Conservation (phyloP, 1,284 basidiomycete species). For the Cryptococcus jaspeensis region DNA sequence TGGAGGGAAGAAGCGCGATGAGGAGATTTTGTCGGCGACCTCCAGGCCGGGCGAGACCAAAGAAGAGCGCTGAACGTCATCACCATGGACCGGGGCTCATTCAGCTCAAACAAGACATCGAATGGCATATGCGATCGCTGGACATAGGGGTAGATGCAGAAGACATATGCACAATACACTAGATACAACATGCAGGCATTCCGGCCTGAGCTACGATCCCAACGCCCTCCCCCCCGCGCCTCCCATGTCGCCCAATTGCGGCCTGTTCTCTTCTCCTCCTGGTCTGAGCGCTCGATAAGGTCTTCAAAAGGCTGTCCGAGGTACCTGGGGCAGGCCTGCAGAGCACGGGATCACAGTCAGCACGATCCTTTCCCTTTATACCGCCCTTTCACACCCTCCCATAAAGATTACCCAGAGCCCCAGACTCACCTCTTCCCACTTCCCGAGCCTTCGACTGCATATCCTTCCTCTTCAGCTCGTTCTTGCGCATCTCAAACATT, state of each 20-base stretch:
- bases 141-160: not conserved
- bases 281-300: too few relatives aligned
- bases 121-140: not conserved
- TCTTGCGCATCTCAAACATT: constrained; percentile 46
- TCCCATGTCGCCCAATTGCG: too few relatives aligned
- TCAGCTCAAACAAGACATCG: too few relatives aligned
- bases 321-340: constrained; percentile 3
- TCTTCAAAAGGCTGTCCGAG: constrained; percentile 7
- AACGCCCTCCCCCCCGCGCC: too few relatives aligned
- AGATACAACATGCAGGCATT: too few relatives aligned
- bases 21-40: too few relatives aligned
- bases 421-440: constrained; percentile 40
- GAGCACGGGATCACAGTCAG: not conserved
- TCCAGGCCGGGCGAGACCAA: too few relatives aligned
- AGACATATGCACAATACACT: not conserved
- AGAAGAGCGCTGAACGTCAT: too few relatives aligned
- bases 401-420: not conserved
- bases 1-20: too few relatives aligned
- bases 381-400: not conserved
- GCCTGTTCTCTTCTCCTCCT: too few relatives aligned
- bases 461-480: constrained; percentile 37
- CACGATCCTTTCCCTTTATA: not conserved
- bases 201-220: too few relatives aligned
- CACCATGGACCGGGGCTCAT: too few relatives aligned
- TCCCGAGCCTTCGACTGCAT: constrained; percentile 46